phyloP scores from a whole-genome alignment of 805 yeast species.

The Saitoella complicata region DNA sequence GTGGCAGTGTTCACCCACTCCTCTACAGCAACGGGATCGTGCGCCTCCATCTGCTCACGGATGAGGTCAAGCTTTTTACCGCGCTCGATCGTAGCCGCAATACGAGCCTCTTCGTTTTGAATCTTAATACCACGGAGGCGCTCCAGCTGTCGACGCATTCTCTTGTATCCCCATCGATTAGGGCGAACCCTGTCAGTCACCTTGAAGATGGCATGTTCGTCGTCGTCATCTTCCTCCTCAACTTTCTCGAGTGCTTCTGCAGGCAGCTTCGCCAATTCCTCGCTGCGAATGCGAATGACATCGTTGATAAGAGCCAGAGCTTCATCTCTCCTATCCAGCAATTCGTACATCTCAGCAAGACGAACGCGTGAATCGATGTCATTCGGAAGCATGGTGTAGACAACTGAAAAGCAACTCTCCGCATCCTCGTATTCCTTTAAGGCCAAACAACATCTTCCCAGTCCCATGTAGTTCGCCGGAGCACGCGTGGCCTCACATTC shows the following conservation, averaged over 20 bases:
- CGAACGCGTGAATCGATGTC: conserved; percentile 61
- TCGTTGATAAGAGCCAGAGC: conserved; percentile 19
- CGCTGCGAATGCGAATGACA: conserved; percentile 13
- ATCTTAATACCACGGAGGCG: conserved; percentile 25
- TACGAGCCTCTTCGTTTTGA: no score
- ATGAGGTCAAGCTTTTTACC: conserved; percentile 9
- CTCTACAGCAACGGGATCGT: conserved; percentile 42
- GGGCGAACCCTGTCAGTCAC: no score
- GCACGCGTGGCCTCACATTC: conserved; percentile 5
- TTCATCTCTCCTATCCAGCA: conserved; percentile 17
- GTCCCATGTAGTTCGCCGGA: not conserved
- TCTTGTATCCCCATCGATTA: no score
- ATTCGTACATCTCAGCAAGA: conserved; percentile 63
- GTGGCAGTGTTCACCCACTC: conserved; percentile 77
- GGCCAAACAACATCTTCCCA: not conserved
- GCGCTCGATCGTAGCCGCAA: no score
- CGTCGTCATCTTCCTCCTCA: not conserved
- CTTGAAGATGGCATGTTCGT: conserved; percentile 2
- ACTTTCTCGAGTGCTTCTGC: not conserved
- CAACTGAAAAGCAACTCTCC: conserved; percentile 14
- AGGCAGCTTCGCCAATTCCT: no score
- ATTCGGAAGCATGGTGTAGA: conserved; percentile 16
- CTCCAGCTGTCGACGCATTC: conserved; percentile 20
- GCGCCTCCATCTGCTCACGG: conserved; percentile 23
- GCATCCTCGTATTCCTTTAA: conserved; percentile 18